These are phyloP conservation scores for Anthracocystis walkeri DNA, from an alignment of 1,284 basidiomycete genomes.

Conservation along the genomic window DNA sequence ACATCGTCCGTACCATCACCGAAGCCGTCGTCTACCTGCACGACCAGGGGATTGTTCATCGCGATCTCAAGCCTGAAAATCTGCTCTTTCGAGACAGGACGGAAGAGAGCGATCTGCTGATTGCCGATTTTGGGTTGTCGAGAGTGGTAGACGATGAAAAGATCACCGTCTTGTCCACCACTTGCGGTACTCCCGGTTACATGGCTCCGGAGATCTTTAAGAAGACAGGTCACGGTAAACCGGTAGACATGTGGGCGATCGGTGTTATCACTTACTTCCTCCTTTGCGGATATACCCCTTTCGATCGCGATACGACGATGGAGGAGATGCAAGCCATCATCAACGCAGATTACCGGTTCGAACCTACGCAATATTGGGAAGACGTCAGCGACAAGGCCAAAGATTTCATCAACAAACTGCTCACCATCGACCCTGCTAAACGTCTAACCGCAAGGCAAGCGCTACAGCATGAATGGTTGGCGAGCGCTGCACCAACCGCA, in stretches of 20 bases:
- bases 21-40: slow-evolving; percentile 92
- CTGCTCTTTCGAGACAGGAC: slow-evolving; percentile 89
- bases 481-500: slow-evolving; percentile 14
- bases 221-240: slow-evolving; percentile 90
- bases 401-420: slow-evolving; percentile 64
- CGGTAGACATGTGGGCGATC: slow-evolving; percentile 82
- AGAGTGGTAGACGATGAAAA: slow-evolving; percentile 90
- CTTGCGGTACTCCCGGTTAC: slow-evolving; percentile 92
- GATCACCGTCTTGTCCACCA: slow-evolving; percentile 88
- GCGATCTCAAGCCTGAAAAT: slow-evolving; percentile 97
- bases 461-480: slow-evolving; percentile 63
- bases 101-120: slow-evolving; percentile 93
- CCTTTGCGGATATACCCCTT: slow-evolving; percentile 68
- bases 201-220: slow-evolving; percentile 99
- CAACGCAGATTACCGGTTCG: slow-evolving; percentile 66
- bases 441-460: slow-evolving; percentile 63
- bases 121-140: slow-evolving; percentile 93
- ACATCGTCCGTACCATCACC: slow-evolving; percentile 86
- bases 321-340: slow-evolving; percentile 69
- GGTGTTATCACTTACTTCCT: slow-evolving; percentile 69
- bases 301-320: slow-evolving; percentile 66
- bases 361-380: slow-evolving; percentile 65
- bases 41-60: slow-evolving; percentile 91
- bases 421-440: slow-evolving; percentile 60
- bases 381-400: slow-evolving; percentile 63